A percentile compares a stretch with the other conserved stretches of the same genome.
These are phyloP conservation scores for Glycine latifolia DNA, from an alignment of 306 rosid species.

Conservation along the genomic window DNA sequence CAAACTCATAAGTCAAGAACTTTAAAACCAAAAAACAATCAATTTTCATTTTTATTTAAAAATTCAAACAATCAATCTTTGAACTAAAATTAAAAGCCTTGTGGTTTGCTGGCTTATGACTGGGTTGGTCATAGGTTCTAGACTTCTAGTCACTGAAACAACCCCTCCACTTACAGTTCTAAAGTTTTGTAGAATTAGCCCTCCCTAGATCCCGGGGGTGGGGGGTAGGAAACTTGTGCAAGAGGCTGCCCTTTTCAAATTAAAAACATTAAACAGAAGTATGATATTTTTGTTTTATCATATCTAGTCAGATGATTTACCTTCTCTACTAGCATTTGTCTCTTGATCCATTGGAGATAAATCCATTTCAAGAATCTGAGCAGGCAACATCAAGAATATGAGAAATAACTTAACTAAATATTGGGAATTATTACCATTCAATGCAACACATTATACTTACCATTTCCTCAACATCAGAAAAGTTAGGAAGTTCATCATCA, in stretches of 20 bases:
- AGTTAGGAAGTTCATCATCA: constrained; percentile 64
- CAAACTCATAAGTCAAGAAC: constrained; percentile 16
- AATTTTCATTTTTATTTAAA: constrained; percentile 33
- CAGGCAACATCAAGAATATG: constrained; percentile 45
- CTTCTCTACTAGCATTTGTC: constrained; percentile 59
- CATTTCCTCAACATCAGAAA: constrained; percentile 79
- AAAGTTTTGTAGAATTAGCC: no score
- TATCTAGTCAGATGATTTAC: constrained; percentile 57
- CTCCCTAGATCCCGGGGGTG: not conserved
- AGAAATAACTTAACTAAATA: constrained; percentile 32
- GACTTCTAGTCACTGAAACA: constrained; percentile 1
- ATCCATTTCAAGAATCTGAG: constrained; percentile 92
- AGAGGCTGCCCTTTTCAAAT: constrained; percentile 14
- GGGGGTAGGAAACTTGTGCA: constrained; percentile 21
- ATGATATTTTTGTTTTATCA: not conserved
- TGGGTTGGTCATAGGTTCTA: not conserved
- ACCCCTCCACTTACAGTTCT: constrained; percentile 16
- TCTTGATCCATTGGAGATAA: constrained; percentile 72
- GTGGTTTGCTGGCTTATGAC: constrained; percentile 26
- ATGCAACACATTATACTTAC: constrained; percentile 49
- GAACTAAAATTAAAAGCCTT: constrained; percentile 29
- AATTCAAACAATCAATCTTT: constrained; percentile 22
- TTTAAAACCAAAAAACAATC: constrained; percentile 24
- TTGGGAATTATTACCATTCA: constrained; percentile 10
- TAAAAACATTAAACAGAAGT: constrained; percentile 41